Percentiles rank a stretch among this genome's conserved stretches.
Conservation (phyloP, 2,329 filamentous ascomycete species). For the Fusarium abutilonis region DNA sequence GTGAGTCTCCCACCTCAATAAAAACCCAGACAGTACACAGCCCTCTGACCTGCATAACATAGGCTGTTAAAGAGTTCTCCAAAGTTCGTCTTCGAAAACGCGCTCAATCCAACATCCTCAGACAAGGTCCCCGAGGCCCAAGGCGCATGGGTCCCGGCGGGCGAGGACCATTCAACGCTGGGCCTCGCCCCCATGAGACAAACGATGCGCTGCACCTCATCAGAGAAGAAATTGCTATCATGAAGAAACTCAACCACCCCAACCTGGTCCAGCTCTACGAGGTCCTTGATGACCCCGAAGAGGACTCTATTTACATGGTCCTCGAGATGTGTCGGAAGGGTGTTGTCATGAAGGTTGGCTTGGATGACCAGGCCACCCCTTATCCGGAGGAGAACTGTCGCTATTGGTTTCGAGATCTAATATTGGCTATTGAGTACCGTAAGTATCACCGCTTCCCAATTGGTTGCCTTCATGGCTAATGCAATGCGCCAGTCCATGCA, state of each 20-base stretch:
- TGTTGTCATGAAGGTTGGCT: slow-evolving; percentile 92
- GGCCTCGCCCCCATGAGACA: slow-evolving; percentile 64
- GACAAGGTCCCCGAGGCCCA: slow-evolving; percentile 54
- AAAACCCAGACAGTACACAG: not conserved
- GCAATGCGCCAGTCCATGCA: slow-evolving; percentile 72
- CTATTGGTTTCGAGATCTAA: slow-evolving; percentile 93
- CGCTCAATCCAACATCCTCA: slow-evolving; percentile 87
- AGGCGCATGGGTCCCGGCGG: slow-evolving; percentile 45
- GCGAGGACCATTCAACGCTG: slow-evolving; percentile 42
- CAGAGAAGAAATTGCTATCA: slow-evolving; percentile 95
- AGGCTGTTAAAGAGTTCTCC: slow-evolving; percentile 98
- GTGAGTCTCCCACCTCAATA: slow-evolving; percentile 62
- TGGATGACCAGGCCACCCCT: slow-evolving; percentile 83
- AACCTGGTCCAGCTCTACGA: slow-evolving; percentile 95
- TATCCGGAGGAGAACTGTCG: slow-evolving; percentile 85
- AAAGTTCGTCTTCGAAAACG: slow-evolving; percentile 90
- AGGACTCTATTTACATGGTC: slow-evolving; percentile 98
- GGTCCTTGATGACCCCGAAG: slow-evolving; percentile 92
- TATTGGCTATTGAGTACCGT: slow-evolving; percentile 94
- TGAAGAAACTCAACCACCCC: slow-evolving; percentile 97
- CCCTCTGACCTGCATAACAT: slow-evolving; percentile 34
- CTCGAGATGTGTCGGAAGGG: slow-evolving; percentile 99
- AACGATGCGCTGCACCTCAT: slow-evolving; percentile 83
- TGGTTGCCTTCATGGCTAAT: slow-evolving; percentile 1
- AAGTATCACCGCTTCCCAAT: slow-evolving; percentile 49